Base-by-base conservation (phyloP, 306 rosid species). In the Begonia masoniana region DNA sequence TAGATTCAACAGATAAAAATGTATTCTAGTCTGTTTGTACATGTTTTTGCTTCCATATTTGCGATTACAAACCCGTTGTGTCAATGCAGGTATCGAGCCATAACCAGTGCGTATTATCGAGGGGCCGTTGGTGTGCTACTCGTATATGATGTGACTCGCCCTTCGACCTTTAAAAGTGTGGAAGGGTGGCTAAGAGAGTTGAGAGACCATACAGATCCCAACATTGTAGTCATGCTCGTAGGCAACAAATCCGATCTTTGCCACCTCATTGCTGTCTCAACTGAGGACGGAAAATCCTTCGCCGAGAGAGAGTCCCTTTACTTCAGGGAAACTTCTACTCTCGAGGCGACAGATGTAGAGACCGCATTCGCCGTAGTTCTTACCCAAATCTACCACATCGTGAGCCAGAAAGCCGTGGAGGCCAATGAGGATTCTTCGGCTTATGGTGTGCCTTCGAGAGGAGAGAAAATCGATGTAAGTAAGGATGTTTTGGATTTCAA, bases 241-340 rank as follows among this genome's bases (percentile, higher is more conserved):
- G 85, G 81, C 13, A 78, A 78, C 78, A 78, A 78, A 60, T 71
- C 78, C 1, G 81, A 79, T 67, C 76, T 79, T 15, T 78, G 78
- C 47, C 82, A 79, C 61, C 79, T 79, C 12, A 71, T 71, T 16
- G 85, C 81, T 3, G 81, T 79, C 56, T 68, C 81, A 59, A 75
- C 72, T 1, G 82, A 75, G 52, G 82, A 72, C n/a, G 81, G 69
- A 15, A 75, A 68, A 13, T 65, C 81, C 19, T 79, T 71, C 55
- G 78, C 81, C 0, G 76, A 79, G 62, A 65, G 43, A 47, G 81
- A 79, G 47, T 62, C 76, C 45, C 78, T 79, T 42, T 79, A 65
- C 60, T 79, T 68, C 66, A 71, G 75, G 73, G 81, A 79, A 64
- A 79, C 81, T 10, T 78, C 81, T 46, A 78, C 84, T 10, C 76